Base-by-base conservation (phyloP, 371 early-diverging fungal genomes). In the Rhizomucor miehei region DNA sequence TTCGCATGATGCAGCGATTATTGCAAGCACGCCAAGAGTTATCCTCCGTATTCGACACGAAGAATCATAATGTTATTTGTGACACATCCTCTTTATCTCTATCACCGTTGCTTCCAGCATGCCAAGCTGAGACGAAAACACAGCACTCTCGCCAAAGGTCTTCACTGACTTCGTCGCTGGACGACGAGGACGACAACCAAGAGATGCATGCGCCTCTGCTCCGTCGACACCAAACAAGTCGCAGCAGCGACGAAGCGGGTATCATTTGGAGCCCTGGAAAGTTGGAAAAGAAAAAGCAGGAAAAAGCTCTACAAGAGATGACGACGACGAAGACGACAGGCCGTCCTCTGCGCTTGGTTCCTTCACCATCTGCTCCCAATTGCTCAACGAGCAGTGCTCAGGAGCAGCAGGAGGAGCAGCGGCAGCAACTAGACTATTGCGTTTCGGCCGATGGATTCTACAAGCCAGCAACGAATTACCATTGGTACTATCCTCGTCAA, bases 1-100 rank as follows among this genome's bases (percentile, higher is more conserved):
- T 74, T 16, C 66, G 68, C 36, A 36, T 60, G 16, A 65, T 74
- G 74, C 68, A 70, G 41, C 48, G 69, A 19, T 62, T 63, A 6
- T 21, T 73, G 5, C 65, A 73, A 41, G 63, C 69, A 38, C 65
- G 73, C 19, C 69, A 65, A 35, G 69, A 63, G 48, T 29, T 56
- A 2, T 41, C 41, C 3, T 6, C 41, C 14, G 16, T 11, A 12
- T 19, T 19, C 19, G 29, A 29, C 29, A 8, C 8, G 3, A 29
- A 29, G 29, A 8, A 29, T n/a, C n/a, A n/a, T 8, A 29, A 29
- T 29, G 29, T 29, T 29, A 29, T 8, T 3, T 29, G 3, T 29
- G 16, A 16, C 6, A 6, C 41, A 3, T 41, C 41, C 12, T 40
- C 54, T 12, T 38, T 36, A 19, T 46, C 54, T 12, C 54, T 54